A percentile compares a stretch with the other conserved stretches of the same genome.
Conservation (phyloP, 2,329 filamentous ascomycete species). For the Diaporthe sp. region DNA sequence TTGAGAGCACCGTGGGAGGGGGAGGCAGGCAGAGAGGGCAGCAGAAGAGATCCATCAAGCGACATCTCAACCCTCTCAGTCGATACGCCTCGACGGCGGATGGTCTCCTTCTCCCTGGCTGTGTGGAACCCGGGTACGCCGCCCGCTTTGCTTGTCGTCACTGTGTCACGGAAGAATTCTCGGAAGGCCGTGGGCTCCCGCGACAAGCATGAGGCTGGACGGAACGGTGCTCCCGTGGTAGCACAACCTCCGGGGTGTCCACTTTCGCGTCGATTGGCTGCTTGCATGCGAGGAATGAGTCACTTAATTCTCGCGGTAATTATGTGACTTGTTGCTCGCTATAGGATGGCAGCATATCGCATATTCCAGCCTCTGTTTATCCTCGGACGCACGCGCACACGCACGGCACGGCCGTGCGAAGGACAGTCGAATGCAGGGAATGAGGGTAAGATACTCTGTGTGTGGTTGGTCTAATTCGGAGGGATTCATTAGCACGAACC, state of each 20-base stretch:
- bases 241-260: background rate
- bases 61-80: background rate
- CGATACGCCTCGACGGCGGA: background rate
- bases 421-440: background rate
- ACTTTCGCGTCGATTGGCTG: background rate
- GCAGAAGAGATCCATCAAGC: background rate
- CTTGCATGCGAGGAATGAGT: background rate
- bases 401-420: background rate
- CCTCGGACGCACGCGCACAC: background rate
- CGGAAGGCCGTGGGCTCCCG: background rate
- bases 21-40: background rate
- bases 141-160: background rate
- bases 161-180: background rate
- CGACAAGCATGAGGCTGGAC: conserved; percentile 2
- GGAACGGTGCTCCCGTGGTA: conserved; percentile 17
- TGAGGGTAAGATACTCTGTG: background rate
- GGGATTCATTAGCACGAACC: background rate
- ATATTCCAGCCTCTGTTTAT: background rate
- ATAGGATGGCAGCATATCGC: background rate
- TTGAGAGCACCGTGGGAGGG: background rate
- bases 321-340: background rate
- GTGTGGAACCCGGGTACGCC: conserved; percentile 7
- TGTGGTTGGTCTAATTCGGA: background rate
- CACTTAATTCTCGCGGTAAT: background rate
- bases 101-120: background rate